These are phyloP conservation scores for Articulospora tetracladia DNA, from an alignment of 495 filamentous ascomycete species.

Conservation along the genomic window DNA sequence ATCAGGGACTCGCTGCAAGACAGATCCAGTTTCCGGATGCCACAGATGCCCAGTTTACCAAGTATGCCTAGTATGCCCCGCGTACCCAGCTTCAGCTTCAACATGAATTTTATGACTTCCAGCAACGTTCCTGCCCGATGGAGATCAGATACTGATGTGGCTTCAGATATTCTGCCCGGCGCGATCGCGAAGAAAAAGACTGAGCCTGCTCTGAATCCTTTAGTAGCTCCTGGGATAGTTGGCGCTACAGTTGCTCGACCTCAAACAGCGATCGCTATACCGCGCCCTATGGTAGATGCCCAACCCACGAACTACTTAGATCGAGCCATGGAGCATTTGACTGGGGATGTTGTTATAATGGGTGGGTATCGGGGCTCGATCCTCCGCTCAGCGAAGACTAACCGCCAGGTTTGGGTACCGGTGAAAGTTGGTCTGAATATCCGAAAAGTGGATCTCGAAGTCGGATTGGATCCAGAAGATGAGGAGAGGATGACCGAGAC, in stretches of 20 bases:
- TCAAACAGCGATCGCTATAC: neutral
- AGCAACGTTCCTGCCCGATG: conserved; percentile 23
- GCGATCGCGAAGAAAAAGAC: conserved; percentile 10
- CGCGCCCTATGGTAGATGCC: neutral
- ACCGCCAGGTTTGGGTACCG: conserved; percentile 86
- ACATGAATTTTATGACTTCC: conserved; percentile 29
- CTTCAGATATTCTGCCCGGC: conserved; percentile 22
- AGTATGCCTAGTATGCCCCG: conserved; percentile 33
- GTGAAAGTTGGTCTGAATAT: conserved; percentile 93
- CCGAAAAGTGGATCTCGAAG: conserved; percentile 86
- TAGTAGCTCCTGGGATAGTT: conserved; percentile 10
- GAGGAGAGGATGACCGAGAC: conserved; percentile 80
- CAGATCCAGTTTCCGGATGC: conserved; percentile 64
- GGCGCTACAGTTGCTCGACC: conserved; percentile 12
- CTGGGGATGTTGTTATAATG: conserved; percentile 83
- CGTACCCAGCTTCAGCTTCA: conserved; percentile 41
- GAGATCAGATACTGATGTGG: conserved; percentile 36
- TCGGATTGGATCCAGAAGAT: conserved; percentile 78
- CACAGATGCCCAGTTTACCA: conserved; percentile 55
- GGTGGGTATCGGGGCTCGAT: conserved; percentile 91
- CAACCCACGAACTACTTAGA: conserved; percentile 38
- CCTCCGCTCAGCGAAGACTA: conserved; percentile 77
- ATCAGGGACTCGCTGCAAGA: conserved; percentile 86
- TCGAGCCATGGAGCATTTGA: conserved; percentile 63
- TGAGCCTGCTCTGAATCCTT: neutral